phyloP scores from a whole-genome alignment of 2,329 filamentous ascomycete species.

The Verticillium zaregamsianum region DNA sequence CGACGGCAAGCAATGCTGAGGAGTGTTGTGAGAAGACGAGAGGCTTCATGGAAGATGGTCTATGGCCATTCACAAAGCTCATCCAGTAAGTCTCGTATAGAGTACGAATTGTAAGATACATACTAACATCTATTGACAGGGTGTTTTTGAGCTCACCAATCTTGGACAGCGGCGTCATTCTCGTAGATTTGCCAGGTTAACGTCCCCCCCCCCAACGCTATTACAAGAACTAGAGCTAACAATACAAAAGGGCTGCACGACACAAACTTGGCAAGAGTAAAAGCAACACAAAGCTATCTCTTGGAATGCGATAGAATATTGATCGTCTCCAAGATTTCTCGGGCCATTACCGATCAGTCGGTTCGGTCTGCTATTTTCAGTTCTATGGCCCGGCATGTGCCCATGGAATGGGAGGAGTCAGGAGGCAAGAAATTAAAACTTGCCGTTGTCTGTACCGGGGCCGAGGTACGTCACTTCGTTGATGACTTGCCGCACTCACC shows the following conservation, averaged over 20 bases:
- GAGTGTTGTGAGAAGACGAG: slow-evolving; percentile 24
- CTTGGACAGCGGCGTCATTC: slow-evolving; percentile 25
- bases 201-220: neutral
- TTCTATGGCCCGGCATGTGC: slow-evolving; percentile 22
- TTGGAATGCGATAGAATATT: slow-evolving; percentile 28
- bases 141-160: slow-evolving; percentile 25
- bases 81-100: slow-evolving; percentile 20
- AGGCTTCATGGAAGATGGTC: slow-evolving; percentile 25
- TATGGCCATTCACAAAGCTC: slow-evolving; percentile 31
- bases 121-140: slow-evolving; percentile 8
- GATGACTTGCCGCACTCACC: neutral
- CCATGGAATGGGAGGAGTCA: slow-evolving; percentile 21
- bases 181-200: slow-evolving; percentile 29
- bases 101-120: neutral
- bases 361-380: slow-evolving; percentile 25
- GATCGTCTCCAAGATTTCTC: slow-evolving; percentile 26
- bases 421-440: slow-evolving; percentile 20
- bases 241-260: slow-evolving; percentile 20
- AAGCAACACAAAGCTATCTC: slow-evolving; percentile 28
- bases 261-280: slow-evolving; percentile 28
- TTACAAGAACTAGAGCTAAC: neutral
- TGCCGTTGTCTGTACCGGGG: slow-evolving; percentile 27
- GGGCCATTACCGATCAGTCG: slow-evolving; percentile 26
- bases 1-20: slow-evolving; percentile 22
- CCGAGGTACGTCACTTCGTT: slow-evolving; percentile 17